Conservation (phyloP, 2,329 filamentous ascomycete species). For the Sclerotinia glacialis region DNA sequence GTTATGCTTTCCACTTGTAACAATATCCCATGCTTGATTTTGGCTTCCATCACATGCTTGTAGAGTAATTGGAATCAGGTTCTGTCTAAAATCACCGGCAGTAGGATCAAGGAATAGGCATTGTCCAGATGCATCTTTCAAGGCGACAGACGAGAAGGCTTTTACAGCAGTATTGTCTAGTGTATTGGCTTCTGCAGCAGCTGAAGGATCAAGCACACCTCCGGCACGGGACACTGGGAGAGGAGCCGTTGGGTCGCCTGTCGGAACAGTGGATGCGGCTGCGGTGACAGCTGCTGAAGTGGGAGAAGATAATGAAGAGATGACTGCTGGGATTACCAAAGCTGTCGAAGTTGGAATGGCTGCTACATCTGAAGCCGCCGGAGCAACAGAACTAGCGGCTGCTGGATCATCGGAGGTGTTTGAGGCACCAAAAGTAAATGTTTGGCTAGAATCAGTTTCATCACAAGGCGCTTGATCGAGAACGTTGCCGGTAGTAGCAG, state of each 20-base stretch:
- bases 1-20: slow-evolving; percentile 51
- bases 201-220: slow-evolving; percentile 18
- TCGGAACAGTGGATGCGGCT: neutral
- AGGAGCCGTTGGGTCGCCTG: slow-evolving; percentile 5
- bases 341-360: neutral
- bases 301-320: neutral
- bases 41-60: slow-evolving; percentile 44
- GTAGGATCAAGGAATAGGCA: slow-evolving; percentile 46
- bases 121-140: slow-evolving; percentile 45
- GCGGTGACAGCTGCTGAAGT: neutral
- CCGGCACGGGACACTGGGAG: slow-evolving; percentile 13
- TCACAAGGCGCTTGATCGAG: slow-evolving; percentile 45
- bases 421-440: slow-evolving; percentile 40
- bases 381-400: neutral
- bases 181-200: slow-evolving; percentile 44
- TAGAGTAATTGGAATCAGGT: slow-evolving; percentile 46
- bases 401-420: slow-evolving; percentile 15
- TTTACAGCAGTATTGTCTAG: slow-evolving; percentile 45
- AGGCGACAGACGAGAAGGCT: slow-evolving; percentile 43
- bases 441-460: slow-evolving; percentile 42
- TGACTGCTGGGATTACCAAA: neutral
- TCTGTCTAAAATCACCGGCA: slow-evolving; percentile 47
- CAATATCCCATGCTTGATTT: slow-evolving; percentile 46
- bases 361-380: neutral
- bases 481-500: slow-evolving; percentile 42